Conservation (phyloP, 2,329 filamentous ascomycete genomes). For the Cryphonectria naterciae region DNA sequence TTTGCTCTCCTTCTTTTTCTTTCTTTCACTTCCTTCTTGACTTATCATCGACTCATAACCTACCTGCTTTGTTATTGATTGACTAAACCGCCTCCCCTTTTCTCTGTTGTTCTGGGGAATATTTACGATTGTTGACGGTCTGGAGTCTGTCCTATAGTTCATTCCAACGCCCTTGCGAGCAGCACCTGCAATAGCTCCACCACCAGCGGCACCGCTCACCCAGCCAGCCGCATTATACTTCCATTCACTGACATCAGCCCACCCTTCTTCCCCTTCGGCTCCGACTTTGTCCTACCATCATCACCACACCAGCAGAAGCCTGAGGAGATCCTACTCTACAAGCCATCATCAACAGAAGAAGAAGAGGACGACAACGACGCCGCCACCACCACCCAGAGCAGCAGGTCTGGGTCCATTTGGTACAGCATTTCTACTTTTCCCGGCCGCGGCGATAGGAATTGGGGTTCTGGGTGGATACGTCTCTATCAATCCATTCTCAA, state of each 20-base stretch:
- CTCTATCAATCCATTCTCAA: conserved; percentile 26
- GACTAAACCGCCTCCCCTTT: neutral
- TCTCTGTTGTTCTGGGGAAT: neutral
- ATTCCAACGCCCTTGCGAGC: neutral
- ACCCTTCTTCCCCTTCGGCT: neutral
- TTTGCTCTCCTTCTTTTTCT: neutral
- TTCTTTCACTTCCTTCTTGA: neutral
- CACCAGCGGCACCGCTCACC: neutral
- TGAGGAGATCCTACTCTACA: neutral
- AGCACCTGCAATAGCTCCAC: neutral
- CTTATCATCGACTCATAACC: neutral
- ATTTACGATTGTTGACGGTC: neutral
- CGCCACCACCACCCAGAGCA: neutral
- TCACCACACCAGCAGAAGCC: neutral
- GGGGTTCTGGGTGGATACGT: conserved; percentile 23
- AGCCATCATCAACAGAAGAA: neutral
- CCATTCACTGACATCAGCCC: neutral
- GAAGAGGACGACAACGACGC: neutral
- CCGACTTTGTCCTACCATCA: neutral
- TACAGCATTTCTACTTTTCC: conserved; percentile 27
- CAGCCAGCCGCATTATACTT: neutral
- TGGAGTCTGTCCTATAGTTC: neutral
- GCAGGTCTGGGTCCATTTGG: conserved; percentile 20
- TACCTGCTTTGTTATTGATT: neutral
- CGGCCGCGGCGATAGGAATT: conserved; percentile 24